phyloP scores from a whole-genome alignment of 208 protist species.

The Trypanosoma melophagium region DNA sequence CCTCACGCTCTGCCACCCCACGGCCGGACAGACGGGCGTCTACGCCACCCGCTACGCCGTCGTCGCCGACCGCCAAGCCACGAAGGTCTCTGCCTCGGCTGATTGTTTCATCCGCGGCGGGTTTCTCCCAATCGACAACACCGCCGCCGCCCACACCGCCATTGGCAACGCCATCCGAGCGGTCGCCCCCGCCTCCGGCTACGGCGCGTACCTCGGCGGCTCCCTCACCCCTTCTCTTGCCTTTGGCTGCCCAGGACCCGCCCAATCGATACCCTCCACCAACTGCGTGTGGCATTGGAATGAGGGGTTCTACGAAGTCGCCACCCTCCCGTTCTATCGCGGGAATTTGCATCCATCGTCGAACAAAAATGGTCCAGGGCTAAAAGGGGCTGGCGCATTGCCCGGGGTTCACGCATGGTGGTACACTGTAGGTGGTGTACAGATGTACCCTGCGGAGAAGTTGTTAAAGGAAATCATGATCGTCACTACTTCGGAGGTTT shows the following conservation, averaged over 20 bases:
- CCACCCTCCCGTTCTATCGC: constrained; percentile 14
- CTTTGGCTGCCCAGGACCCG: constrained; percentile 14
- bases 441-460: not conserved
- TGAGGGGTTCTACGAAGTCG: constrained; percentile 9
- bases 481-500: not conserved
- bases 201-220: constrained; percentile 28
- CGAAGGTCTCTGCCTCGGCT: not conserved
- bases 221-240: constrained; percentile 9
- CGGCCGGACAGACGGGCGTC: not conserved
- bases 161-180: constrained; percentile 9
- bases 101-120: constrained; percentile 4
- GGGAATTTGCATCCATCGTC: constrained; percentile 26
- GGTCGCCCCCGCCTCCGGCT: not conserved
- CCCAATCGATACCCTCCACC: not conserved
- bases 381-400: not conserved
- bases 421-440: not conserved
- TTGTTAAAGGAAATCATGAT: not conserved
- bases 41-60: not conserved
- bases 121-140: constrained; percentile 11
- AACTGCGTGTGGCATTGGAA: constrained; percentile 36
- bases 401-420: constrained; percentile 11
- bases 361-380: not conserved
- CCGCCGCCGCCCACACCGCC: constrained; percentile 10
- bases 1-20: not conserved
- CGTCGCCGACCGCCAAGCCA: not conserved